Evolutionary conservation across 495 filamentous ascomycete genomes (phyloP).

Genomic region (Penicillium subrubescens): DNA sequence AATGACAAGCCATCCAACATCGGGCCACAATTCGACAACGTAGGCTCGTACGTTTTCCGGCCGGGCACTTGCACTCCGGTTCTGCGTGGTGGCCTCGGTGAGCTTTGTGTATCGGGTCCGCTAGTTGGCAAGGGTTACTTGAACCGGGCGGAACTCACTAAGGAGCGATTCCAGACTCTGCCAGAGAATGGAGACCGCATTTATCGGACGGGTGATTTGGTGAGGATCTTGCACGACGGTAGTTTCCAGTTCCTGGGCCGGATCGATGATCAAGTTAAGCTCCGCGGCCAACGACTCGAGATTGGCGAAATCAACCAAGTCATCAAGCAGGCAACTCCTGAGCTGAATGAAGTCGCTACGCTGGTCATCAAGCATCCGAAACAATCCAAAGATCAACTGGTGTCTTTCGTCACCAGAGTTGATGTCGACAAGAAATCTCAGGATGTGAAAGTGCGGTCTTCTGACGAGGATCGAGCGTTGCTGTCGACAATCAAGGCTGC

Average conservation of each 20-base stretch:
- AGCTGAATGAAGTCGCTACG: conserved; percentile 41
- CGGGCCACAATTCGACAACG: conserved; percentile 78
- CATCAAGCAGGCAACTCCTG: conserved; percentile 39
- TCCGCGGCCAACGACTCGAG: conserved; percentile 76
- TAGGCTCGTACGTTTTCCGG: conserved; percentile 76
- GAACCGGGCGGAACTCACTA: conserved; percentile 63
- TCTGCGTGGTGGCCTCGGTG: conserved; percentile 77
- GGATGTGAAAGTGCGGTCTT: conserved; percentile 17
- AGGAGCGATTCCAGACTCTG: conserved; percentile 40
- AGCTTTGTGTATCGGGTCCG: conserved; percentile 83
- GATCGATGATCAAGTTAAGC: conserved; percentile 77
- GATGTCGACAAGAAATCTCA: conserved; percentile 17
- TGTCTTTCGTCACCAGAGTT: conserved; percentile 38
- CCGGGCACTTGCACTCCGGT: conserved; percentile 69
- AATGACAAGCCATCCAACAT: conserved; percentile 83
- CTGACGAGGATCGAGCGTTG: conserved; percentile 12
- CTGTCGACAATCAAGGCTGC: conserved; percentile 33
- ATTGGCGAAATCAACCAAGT: conserved; percentile 71
- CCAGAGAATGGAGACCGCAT: conserved; percentile 41
- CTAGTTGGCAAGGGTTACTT: conserved; percentile 88
- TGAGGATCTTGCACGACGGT: conserved; percentile 49
- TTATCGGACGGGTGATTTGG: conserved; percentile 53
- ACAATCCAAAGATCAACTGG: conserved; percentile 45
- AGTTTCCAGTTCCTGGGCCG: conserved; percentile 68
- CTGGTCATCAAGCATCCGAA: conserved; percentile 46